Conservation (phyloP, 2,329 filamentous ascomycete genomes). For the Epichloe brachyelytri region DNA sequence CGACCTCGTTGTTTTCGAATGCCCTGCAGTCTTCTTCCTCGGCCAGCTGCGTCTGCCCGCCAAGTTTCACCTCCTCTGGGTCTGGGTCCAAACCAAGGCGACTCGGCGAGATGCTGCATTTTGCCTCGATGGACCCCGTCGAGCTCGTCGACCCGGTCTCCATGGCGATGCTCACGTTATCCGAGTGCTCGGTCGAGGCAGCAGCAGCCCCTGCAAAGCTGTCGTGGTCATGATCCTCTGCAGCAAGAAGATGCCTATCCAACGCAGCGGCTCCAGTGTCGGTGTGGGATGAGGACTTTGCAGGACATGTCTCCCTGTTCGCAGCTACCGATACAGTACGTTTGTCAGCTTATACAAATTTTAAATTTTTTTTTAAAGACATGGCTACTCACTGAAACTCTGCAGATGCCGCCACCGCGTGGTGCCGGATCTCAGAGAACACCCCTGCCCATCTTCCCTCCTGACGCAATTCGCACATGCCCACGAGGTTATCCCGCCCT, state of each 20-base stretch:
- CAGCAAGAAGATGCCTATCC: neutral
- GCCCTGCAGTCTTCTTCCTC: too few species aligned
- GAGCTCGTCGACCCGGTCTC: neutral
- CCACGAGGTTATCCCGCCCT: neutral
- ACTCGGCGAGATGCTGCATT: neutral
- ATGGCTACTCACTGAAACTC: too few species aligned
- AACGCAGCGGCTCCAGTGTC: neutral
- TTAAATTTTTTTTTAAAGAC: too few species aligned
- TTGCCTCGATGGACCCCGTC: neutral
- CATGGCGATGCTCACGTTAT: neutral
- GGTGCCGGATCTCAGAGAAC: neutral
- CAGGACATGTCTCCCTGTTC: too few species aligned
- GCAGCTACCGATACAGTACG: too few species aligned
- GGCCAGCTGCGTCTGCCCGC: too few species aligned
- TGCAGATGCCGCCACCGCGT: neutral
- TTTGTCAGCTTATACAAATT: too few species aligned
- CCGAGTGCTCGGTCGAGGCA: neutral
- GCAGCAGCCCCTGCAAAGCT: too few species aligned
- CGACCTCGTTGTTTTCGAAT: too few species aligned
- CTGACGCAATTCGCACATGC: conserved; percentile 4
- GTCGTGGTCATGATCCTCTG: neutral
- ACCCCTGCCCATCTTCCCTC: neutral
- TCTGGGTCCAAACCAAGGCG: neutral
- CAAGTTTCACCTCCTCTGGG: too few species aligned
- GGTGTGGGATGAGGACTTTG: too few species aligned